A percentile compares a stretch with the other conserved stretches of the same genome.
Evolutionary conservation across 352 stramenopile genomes (phyloP).

Genomic region (Hyaloperonospora arabidopsidis): DNA sequence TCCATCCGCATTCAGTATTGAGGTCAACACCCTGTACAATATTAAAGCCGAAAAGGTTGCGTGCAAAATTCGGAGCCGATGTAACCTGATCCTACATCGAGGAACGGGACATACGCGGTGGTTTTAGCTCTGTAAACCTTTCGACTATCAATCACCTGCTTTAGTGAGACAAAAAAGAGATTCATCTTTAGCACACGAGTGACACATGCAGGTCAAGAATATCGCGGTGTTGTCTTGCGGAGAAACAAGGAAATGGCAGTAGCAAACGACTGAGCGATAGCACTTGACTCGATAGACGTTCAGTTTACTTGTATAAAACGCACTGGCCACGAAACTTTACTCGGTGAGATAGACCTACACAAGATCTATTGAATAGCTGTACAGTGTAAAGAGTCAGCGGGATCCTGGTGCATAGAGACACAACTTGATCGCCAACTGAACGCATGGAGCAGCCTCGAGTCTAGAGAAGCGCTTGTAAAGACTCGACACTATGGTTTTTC

Average conservation of each 20-base stretch:
- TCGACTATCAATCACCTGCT: constrained; percentile 7
- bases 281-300: constrained; percentile 24
- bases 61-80: not conserved
- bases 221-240: constrained; percentile 33
- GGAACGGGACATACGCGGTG: constrained; percentile 31
- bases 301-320: constrained; percentile 31
- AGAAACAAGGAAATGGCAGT: constrained; percentile 39
- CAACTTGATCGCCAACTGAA: too few relatives aligned
- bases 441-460: too few relatives aligned
- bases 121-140: constrained; percentile 13
- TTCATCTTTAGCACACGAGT: not conserved
- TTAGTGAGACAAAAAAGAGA: not conserved
- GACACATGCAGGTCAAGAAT: constrained; percentile 33
- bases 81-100: constrained; percentile 22
- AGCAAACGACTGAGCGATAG: constrained; percentile 54
- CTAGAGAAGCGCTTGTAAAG: too few relatives aligned
- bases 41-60: not conserved
- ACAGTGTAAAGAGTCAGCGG: not conserved
- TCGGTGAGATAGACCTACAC: constrained; percentile 55
- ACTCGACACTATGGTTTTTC: too few relatives aligned
- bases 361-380: constrained; percentile 36
- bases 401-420: too few relatives aligned
- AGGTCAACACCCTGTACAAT: constrained; percentile 27
- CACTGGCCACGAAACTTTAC: constrained; percentile 49
- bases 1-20: constrained; percentile 7